Evolutionary conservation across 768 basidiomycete species (phyloP).

Genomic region (Boletales sp.): DNA sequence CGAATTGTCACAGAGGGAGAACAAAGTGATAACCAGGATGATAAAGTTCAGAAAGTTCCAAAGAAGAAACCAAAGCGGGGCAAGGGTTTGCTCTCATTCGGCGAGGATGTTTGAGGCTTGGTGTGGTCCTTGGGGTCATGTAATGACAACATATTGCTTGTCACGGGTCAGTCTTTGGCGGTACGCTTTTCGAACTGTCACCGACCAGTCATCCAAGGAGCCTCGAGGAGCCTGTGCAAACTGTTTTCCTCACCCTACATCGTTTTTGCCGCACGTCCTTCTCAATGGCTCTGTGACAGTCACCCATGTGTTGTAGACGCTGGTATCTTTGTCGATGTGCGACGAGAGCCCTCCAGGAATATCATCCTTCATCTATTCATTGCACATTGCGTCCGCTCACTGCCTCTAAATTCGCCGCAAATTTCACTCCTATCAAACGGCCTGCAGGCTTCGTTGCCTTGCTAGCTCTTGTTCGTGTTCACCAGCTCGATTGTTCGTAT

Average conservation of each 20-base stretch:
- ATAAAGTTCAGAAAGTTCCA: conserved; percentile 23
- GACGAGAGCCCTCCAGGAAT: conserved; percentile 4
- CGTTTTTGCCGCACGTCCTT: background rate
- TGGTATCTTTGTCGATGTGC: background rate
- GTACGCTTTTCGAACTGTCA: background rate
- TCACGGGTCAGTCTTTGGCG: conserved; percentile 7
- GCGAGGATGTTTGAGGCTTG: conserved; percentile 28
- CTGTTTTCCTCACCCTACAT: background rate
- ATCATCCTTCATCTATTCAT: background rate
- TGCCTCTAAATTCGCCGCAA: conserved; percentile 1
- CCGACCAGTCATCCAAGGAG: background rate
- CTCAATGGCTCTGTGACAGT: background rate
- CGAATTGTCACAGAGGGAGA: conserved; percentile 35
- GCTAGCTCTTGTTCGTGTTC: conserved; percentile 4
- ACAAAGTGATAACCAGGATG: conserved; percentile 22
- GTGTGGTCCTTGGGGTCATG: background rate
- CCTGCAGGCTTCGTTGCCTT: conserved; percentile 2
- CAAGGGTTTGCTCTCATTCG: conserved; percentile 38
- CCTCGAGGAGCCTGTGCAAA: background rate
- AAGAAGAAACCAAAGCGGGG: conserved; percentile 58
- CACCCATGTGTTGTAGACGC: background rate
- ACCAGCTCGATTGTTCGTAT: conserved; percentile 5
- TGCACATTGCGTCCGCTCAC: conserved; percentile 12
- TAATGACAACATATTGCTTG: background rate
- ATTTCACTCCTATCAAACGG: conserved; percentile 6